phyloP scores from a whole-genome alignment of 306 rosid genomes.

The Malus fusca region DNA sequence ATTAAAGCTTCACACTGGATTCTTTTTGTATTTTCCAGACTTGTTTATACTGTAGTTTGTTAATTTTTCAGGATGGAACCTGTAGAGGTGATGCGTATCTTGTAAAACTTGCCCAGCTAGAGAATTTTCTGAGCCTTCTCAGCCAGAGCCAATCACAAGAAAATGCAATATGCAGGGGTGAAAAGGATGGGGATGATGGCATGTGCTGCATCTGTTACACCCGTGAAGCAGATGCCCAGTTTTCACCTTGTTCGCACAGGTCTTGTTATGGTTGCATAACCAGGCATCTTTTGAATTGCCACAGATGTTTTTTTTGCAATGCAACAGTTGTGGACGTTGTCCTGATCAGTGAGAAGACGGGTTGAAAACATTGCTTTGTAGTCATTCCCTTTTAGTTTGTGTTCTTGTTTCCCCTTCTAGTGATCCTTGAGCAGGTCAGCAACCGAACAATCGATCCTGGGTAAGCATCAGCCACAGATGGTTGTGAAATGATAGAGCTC shows the following conservation, averaged over 20 bases:
- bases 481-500: slow-evolving; percentile 16
- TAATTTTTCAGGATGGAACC: slow-evolving; percentile 64
- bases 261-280: slow-evolving; percentile 93
- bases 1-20: neutral
- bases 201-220: slow-evolving; percentile 85
- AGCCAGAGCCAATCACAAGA: slow-evolving; percentile 42
- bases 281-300: slow-evolving; percentile 93
- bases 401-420: neutral
- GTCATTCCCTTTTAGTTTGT: neutral
- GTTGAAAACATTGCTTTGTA: slow-evolving; percentile 19
- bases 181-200: slow-evolving; percentile 45
- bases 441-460: neutral
- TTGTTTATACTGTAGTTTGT: neutral
- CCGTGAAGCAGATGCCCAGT: slow-evolving; percentile 58
- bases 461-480: neutral
- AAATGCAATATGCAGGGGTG: slow-evolving; percentile 26
- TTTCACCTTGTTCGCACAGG: slow-evolving; percentile 77
- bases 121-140: slow-evolving; percentile 55
- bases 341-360: slow-evolving; percentile 35
- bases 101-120: slow-evolving; percentile 61
- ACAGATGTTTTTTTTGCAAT: slow-evolving; percentile 98
- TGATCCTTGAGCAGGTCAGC: slow-evolving; percentile 15
- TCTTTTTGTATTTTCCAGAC: neutral
- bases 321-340: slow-evolving; percentile 56
- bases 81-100: slow-evolving; percentile 39